These are phyloP conservation scores for Isatis lusitanica DNA, from an alignment of 441 rosid genomes.

Conservation along the genomic window DNA sequence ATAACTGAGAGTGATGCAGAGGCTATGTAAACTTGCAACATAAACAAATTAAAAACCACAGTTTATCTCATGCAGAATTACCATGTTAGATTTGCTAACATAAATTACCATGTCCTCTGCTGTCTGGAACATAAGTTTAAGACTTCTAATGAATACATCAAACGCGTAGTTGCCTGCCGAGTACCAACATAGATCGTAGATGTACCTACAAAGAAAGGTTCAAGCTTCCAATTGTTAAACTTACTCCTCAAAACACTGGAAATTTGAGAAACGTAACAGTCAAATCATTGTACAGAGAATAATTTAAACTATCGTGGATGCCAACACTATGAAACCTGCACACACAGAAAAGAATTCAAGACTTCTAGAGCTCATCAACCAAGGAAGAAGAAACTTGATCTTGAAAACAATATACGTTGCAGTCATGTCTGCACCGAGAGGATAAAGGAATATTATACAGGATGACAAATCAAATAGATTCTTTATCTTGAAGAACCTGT, in stretches of 20 bases:
- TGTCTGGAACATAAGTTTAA: too few species aligned
- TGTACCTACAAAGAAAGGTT: constrained; percentile 12
- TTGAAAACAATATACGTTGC: not conserved
- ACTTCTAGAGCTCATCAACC: constrained; percentile 27
- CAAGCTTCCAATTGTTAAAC: constrained; percentile 15
- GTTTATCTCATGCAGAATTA: not conserved
- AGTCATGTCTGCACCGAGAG: not conserved
- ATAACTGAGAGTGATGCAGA: not conserved
- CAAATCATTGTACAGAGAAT: constrained; percentile 27
- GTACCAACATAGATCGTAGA: not conserved
- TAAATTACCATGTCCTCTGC: too few species aligned
- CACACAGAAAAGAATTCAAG: constrained; percentile 46
- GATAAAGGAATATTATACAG: constrained; percentile 29
- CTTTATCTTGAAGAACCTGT: constrained; percentile 35
- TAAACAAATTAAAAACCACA: not conserved
- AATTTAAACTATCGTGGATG: constrained; percentile 46
- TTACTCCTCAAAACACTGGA: constrained; percentile 18
- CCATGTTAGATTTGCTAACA: not conserved
- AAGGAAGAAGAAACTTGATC: not conserved
- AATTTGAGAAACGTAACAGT: constrained; percentile 11
- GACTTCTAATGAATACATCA: too few species aligned
- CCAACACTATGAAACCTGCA: constrained; percentile 63
- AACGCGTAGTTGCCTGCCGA: not conserved
- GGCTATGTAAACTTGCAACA: not conserved
- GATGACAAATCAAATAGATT: constrained; percentile 28